These are phyloP conservation scores for Xylariales sp. DNA, from an alignment of 2,329 filamentous ascomycete genomes.

Conservation along the genomic window DNA sequence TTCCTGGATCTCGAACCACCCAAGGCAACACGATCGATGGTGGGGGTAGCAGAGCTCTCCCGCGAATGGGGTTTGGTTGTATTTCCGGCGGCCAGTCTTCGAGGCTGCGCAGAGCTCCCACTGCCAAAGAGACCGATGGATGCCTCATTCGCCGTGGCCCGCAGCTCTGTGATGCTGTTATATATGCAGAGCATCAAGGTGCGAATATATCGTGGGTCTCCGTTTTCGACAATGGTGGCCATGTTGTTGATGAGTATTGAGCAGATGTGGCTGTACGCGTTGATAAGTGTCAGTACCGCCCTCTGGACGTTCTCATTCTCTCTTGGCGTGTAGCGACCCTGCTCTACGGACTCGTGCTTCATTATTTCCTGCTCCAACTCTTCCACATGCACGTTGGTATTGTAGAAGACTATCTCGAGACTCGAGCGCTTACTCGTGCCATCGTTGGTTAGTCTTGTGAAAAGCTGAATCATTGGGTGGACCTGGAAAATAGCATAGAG, in stretches of 20 bases:
- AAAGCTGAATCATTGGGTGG: constrained; percentile 62
- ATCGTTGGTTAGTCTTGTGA: constrained; percentile 58
- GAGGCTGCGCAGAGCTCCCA: constrained; percentile 12
- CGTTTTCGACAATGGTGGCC: constrained; percentile 60
- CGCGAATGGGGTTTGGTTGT: constrained; percentile 47
- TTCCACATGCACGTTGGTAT: constrained; percentile 62
- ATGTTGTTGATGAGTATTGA: constrained; percentile 57
- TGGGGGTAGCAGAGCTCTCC: constrained; percentile 51
- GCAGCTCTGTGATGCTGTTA: constrained; percentile 64
- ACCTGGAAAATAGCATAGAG: constrained; percentile 65
- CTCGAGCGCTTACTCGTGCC: constrained; percentile 58
- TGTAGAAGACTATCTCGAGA: constrained; percentile 64
- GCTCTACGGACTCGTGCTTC: constrained; percentile 51
- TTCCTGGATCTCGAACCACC: constrained; percentile 31
- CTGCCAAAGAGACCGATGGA: constrained; percentile 17
- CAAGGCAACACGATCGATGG: constrained; percentile 39
- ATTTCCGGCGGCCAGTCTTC: constrained; percentile 31
- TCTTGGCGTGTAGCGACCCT: constrained; percentile 42
- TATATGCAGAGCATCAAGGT: constrained; percentile 60
- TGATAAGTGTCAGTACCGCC: constrained; percentile 59
- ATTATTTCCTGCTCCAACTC: constrained; percentile 63
- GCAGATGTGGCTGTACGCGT: constrained; percentile 63
- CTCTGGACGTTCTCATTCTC: constrained; percentile 62
- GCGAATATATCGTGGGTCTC: constrained; percentile 62
- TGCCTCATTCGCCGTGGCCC: constrained; percentile 41